Percentiles rank a stretch among this genome's conserved stretches.
phyloP scores from a whole-genome alignment of 257 asterid genomes.

The Mitragyna speciosa region DNA sequence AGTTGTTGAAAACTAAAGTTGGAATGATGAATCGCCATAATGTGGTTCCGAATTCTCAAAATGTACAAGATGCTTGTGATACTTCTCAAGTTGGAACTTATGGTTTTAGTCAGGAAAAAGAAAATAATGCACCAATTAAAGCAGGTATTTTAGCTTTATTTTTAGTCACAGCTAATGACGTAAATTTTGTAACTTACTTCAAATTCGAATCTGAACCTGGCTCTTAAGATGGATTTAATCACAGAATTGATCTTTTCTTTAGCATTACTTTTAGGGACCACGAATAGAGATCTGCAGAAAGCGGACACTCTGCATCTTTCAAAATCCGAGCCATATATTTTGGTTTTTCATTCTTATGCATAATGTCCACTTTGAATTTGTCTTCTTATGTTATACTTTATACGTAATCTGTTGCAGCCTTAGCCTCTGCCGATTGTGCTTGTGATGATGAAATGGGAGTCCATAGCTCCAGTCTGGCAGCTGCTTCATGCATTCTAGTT shows the following conservation, averaged over 20 bases:
- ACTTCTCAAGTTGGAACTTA: background rate
- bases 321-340: background rate
- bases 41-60: background rate
- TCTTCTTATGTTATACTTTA: background rate
- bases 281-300: background rate
- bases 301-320: background rate
- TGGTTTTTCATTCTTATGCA: background rate
- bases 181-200: background rate
- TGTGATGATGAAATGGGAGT: background rate
- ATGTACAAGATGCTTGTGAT: conserved; percentile 2
- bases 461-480: background rate
- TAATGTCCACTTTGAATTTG: background rate
- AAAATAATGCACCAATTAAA: background rate
- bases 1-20: background rate
- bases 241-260: background rate
- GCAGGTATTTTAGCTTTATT: background rate
- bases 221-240: background rate
- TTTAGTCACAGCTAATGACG: background rate
- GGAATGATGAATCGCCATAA: background rate
- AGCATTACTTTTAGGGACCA: background rate
- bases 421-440: background rate
- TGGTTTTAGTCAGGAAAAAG: background rate
- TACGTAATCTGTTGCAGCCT: background rate
- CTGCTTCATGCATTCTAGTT: background rate
- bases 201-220: background rate